Evolutionary conservation across 2,329 filamentous ascomycete genomes (phyloP).

Genomic region (Colletotrichum limetticola): DNA sequence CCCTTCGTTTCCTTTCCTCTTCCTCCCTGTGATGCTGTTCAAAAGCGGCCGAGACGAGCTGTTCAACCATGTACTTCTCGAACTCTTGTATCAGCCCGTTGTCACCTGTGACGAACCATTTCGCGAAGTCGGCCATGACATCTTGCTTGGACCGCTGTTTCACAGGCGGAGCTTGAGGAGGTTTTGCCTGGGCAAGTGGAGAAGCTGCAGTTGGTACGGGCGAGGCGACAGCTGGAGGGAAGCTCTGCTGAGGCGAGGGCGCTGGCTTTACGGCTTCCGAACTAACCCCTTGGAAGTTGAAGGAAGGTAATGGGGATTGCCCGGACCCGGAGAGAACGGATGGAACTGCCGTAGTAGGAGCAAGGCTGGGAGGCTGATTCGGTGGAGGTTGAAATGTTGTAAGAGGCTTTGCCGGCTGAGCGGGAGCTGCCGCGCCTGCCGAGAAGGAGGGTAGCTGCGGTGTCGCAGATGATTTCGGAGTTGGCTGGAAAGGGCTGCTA

Average conservation of each 20-base stretch:
- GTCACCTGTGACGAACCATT: conserved; percentile 67
- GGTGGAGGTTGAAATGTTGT: conserved; percentile 32
- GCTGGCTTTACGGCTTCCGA: background rate
- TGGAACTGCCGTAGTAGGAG: conserved; percentile 31
- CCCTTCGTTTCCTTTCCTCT: conserved; percentile 52
- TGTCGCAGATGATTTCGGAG: conserved; percentile 26
- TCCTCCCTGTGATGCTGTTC: conserved; percentile 52
- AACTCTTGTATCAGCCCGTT: conserved; percentile 64
- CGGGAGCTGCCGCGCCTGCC: background rate
- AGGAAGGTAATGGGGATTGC: conserved; percentile 18
- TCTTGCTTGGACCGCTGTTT: conserved; percentile 43
- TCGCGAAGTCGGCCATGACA: conserved; percentile 59
- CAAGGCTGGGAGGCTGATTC: background rate
- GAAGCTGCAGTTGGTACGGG: conserved; percentile 17
- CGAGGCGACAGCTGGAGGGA: background rate
- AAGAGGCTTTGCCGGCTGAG: conserved; percentile 36
- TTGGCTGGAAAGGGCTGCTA: conserved; percentile 7
- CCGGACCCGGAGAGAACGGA: conserved; percentile 22
- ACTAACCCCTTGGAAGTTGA: background rate
- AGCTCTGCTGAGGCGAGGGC: background rate
- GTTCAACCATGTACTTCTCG: conserved; percentile 55
- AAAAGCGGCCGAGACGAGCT: conserved; percentile 56
- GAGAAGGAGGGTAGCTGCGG: background rate
- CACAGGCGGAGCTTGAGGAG: background rate
- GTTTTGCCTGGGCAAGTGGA: background rate